These are phyloP conservation scores for Russula virescens DNA, from an alignment of 768 basidiomycete species.

Conservation along the genomic window DNA sequence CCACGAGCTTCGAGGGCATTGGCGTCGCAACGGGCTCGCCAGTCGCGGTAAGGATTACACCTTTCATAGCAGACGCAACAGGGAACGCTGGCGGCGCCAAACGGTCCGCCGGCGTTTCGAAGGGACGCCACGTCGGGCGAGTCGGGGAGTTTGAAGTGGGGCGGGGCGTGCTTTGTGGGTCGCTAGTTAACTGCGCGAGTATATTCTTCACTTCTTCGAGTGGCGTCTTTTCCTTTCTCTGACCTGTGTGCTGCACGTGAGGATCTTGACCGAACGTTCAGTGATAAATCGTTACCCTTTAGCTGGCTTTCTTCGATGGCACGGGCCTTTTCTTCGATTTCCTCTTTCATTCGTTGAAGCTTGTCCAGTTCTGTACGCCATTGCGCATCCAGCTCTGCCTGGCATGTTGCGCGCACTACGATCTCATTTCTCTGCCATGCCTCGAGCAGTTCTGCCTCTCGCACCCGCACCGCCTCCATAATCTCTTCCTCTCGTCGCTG, in stretches of 20 bases:
- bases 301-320: conserved; percentile 38
- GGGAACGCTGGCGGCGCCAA: conserved; percentile 27
- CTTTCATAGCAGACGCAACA: conserved; percentile 39
- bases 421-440: conserved; percentile 53
- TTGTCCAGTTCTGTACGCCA: conserved; percentile 43
- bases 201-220: conserved; percentile 75
- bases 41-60: conserved; percentile 73
- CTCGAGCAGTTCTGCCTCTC: conserved; percentile 58
- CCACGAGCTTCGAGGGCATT: conserved; percentile 56
- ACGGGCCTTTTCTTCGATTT: conserved; percentile 46
- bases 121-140: conserved; percentile 25
- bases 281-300: conserved; percentile 25
- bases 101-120: conserved; percentile 52
- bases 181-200: conserved; percentile 34
- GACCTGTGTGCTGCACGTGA: conserved; percentile 28
- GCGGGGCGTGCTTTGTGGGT: conserved; percentile 28
- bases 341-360: conserved; percentile 41
- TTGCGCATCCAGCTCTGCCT: conserved; percentile 34
- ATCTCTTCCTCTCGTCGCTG: conserved; percentile 64
- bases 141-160: conserved; percentile 23
- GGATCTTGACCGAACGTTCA: neutral
- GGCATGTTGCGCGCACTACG: conserved; percentile 47
- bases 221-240: conserved; percentile 50
- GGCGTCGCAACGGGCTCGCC: conserved; percentile 73
- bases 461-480: conserved; percentile 55